These are phyloP conservation scores for Fusarium humuli DNA, from an alignment of 2,329 filamentous ascomycete genomes.

Conservation along the genomic window DNA sequence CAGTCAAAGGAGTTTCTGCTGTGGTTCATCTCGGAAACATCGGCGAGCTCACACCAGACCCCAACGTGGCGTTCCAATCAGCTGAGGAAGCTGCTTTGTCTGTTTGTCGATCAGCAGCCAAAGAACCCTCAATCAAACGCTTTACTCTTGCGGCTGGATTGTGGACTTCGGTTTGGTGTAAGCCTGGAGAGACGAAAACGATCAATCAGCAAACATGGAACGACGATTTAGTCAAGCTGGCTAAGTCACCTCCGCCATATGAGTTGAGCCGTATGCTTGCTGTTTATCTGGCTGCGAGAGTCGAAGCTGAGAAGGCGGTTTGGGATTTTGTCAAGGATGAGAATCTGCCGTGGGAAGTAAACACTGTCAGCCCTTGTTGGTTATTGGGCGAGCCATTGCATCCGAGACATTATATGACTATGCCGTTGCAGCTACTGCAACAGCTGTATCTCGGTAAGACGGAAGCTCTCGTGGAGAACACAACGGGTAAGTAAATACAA, in stretches of 20 bases:
- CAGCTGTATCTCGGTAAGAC: constrained; percentile 36
- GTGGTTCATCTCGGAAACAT: constrained; percentile 38
- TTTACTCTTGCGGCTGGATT: constrained; percentile 36
- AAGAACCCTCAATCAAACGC: constrained; percentile 28
- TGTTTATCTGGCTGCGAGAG: constrained; percentile 21
- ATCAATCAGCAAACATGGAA: constrained; percentile 38
- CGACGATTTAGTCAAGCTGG: constrained; percentile 16
- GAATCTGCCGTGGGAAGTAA: constrained; percentile 34
- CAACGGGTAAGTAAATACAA: constrained; percentile 11
- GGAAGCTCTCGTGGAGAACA: not conserved
- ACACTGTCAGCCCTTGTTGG: constrained; percentile 33
- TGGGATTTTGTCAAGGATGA: constrained; percentile 39
- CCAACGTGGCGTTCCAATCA: constrained; percentile 26
- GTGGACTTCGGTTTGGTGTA: constrained; percentile 30
- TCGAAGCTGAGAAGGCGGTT: constrained; percentile 37
- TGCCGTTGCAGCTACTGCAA: constrained; percentile 36
- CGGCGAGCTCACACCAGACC: constrained; percentile 23
- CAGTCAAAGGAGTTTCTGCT: constrained; percentile 36
- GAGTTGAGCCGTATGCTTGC: constrained; percentile 15
- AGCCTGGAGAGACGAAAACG: not conserved
- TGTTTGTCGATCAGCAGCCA: constrained; percentile 33
- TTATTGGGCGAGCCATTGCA: constrained; percentile 18
- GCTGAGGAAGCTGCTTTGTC: constrained; percentile 28
- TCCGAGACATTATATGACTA: constrained; percentile 25
- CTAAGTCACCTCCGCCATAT: constrained; percentile 37